Conservation (phyloP, 805 yeast species). For the Nematodospora valgi region DNA sequence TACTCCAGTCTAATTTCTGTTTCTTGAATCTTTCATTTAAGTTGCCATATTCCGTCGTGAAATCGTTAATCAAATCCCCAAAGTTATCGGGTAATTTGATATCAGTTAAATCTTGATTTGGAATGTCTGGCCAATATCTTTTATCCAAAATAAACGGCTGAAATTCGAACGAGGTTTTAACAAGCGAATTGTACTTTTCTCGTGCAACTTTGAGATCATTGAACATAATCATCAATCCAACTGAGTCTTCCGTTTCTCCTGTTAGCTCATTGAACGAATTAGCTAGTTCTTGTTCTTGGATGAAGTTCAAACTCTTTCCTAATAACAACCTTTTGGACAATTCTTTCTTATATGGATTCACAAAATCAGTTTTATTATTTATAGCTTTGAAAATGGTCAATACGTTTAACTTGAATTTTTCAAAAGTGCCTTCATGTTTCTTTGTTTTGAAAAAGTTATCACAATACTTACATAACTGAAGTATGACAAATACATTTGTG, state of each 20-base stretch:
- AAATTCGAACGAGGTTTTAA: slow-evolving; percentile 17
- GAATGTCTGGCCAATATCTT: slow-evolving; percentile 40
- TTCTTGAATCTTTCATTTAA: slow-evolving; percentile 19
- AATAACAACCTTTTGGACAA: slow-evolving; percentile 35
- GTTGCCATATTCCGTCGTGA: slow-evolving; percentile 17
- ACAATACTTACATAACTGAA: slow-evolving; percentile 28
- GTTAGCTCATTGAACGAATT: slow-evolving; percentile 23
- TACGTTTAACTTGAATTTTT: slow-evolving; percentile 16
- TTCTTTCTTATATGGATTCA: slow-evolving; percentile 28
- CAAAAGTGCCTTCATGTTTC: slow-evolving; percentile 12
- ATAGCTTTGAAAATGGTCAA: slow-evolving; percentile 29
- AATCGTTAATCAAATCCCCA: slow-evolving; percentile 15
- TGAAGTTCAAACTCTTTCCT: slow-evolving; percentile 16
- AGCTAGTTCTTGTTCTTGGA: slow-evolving; percentile 19
- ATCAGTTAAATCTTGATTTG: slow-evolving; percentile 17
- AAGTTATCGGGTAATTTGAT: slow-evolving; percentile 21
- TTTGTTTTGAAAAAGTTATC: slow-evolving; percentile 25
- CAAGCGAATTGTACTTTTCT: slow-evolving; percentile 1
- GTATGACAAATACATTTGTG: slow-evolving; percentile 15
- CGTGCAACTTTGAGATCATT: slow-evolving; percentile 21
- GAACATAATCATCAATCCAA: slow-evolving; percentile 30
- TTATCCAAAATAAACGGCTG: slow-evolving; percentile 30
- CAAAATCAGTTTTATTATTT: slow-evolving; percentile 31
- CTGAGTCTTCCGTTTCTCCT: slow-evolving; percentile 27
- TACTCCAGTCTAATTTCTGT: slow-evolving; percentile 39